Percentiles rank a stretch among this genome's conserved stretches.
phyloP scores from a whole-genome alignment of 129 eudicot genomes.

The Solidago caesia region DNA sequence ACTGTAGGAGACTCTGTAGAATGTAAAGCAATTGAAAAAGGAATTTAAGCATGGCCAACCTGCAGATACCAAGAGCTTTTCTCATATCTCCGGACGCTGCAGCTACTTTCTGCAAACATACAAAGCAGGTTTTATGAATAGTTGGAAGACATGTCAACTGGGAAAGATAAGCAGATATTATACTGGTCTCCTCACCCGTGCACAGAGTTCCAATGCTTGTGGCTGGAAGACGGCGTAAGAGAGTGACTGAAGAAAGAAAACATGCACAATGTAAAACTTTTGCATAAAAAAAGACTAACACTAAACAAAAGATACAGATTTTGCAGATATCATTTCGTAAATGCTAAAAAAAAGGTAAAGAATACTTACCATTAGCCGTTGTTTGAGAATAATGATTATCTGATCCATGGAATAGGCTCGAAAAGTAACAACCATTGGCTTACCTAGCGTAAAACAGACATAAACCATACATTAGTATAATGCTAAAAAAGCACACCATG shows the following conservation, averaged over 20 bases:
- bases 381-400: conserved; percentile 73
- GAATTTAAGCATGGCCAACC: too few relatives aligned
- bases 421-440: conserved; percentile 84
- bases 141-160: not conserved
- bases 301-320: not conserved
- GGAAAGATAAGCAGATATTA: conserved; percentile 11
- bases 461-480: too few relatives aligned
- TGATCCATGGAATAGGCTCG: conserved; percentile 94
- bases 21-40: too few relatives aligned
- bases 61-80: too few relatives aligned
- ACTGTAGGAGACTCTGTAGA: too few relatives aligned
- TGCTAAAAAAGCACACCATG: not conserved
- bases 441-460: conserved; percentile 49
- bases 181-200: conserved; percentile 64
- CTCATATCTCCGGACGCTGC: too few relatives aligned
- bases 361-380: conserved; percentile 61
- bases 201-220: conserved; percentile 93
- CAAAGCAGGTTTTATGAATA: not conserved
- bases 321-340: not conserved
- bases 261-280: not conserved
- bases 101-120: conserved; percentile 80
- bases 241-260: conserved; percentile 58
- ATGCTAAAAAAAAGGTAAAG: conserved; percentile 5
- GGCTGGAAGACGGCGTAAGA: conserved; percentile 77
- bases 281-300: not conserved